A percentile compares a stretch with the other conserved stretches of the same genome.
Conservation (phyloP, 2,329 filamentous ascomycete species). For the Pestalotiopsis sp. region DNA sequence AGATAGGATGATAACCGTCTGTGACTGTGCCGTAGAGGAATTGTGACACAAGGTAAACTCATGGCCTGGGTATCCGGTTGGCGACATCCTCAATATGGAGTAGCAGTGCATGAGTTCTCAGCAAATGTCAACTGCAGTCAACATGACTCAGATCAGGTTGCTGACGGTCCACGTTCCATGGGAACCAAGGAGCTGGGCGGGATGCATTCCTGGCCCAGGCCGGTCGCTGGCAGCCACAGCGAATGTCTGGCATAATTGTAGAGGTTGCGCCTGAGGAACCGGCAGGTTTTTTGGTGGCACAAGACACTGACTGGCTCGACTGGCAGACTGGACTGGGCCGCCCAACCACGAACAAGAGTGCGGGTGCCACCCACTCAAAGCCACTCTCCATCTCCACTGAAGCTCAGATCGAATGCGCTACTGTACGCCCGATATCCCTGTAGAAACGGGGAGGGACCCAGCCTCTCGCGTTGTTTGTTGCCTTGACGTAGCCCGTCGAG, state of each 20-base stretch:
- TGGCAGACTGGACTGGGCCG: neutral
- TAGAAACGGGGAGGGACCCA: neutral
- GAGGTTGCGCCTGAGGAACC: neutral
- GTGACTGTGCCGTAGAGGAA: too few species aligned
- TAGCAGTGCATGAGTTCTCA: neutral
- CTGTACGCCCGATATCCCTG: neutral
- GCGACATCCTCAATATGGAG: too few species aligned
- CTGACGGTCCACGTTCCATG: neutral
- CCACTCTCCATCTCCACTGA: neutral
- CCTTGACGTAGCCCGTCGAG: neutral
- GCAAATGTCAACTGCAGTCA: neutral
- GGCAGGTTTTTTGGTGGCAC: neutral
- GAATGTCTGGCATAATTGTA: neutral
- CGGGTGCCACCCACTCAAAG: neutral
- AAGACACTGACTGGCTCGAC: neutral
- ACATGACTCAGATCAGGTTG: neutral
- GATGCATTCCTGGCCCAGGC: neutral
- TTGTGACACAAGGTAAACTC: too few species aligned
- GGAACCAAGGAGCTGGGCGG: neutral
- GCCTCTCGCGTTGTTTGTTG: constrained; percentile 8
- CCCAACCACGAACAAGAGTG: neutral
- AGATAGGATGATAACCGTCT: too few species aligned
- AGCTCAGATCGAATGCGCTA: neutral
- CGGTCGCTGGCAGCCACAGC: neutral
- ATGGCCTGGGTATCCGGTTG: too few species aligned